phyloP scores from a whole-genome alignment of 2,329 filamentous ascomycete species.

The Aspergillus oerlinghausenensis region DNA sequence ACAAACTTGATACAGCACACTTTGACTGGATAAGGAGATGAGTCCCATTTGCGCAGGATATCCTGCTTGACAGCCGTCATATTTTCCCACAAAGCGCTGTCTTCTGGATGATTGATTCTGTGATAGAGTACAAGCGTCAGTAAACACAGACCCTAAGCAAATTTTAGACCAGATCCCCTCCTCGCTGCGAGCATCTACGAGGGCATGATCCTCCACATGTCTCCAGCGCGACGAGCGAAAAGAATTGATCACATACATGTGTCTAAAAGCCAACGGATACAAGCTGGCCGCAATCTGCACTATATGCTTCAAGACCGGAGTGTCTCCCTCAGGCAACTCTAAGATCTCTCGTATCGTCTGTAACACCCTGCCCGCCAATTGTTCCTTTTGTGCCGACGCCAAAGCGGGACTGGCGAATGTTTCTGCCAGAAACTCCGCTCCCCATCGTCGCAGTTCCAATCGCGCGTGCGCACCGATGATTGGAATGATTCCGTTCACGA shows the following conservation, averaged over 20 bases:
- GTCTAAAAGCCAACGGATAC: slow-evolving; percentile 85
- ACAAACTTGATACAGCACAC: slow-evolving; percentile 98
- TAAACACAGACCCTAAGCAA: slow-evolving; percentile 3
- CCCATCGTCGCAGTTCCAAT: slow-evolving; percentile 88
- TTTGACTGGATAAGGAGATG: slow-evolving; percentile 67
- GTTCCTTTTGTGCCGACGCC: slow-evolving; percentile 71
- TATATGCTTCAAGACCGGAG: slow-evolving; percentile 74
- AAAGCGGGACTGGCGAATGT: slow-evolving; percentile 91
- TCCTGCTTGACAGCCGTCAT: slow-evolving; percentile 85
- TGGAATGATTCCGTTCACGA: slow-evolving; percentile 88
- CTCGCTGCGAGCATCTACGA: slow-evolving; percentile 16
- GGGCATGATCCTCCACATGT: slow-evolving; percentile 7
- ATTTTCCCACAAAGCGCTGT: slow-evolving; percentile 76
- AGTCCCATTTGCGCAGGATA: slow-evolving; percentile 85
- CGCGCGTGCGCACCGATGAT: slow-evolving; percentile 73
- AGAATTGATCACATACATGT: slow-evolving; percentile 69
- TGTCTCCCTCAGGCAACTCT: slow-evolving; percentile 69
- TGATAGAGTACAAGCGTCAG: slow-evolving; percentile 31
- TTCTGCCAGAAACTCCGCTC: slow-evolving; percentile 90
- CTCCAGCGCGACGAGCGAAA: slow-evolving; percentile 15
- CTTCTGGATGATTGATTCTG: slow-evolving; percentile 83
- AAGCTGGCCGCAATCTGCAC: slow-evolving; percentile 88
- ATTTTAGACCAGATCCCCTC: background rate
- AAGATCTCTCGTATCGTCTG: slow-evolving; percentile 68
- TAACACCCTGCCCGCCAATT: slow-evolving; percentile 70